Base-by-base conservation (phyloP, 371 early-diverging fungal species). In the Mortierella sp. region DNA sequence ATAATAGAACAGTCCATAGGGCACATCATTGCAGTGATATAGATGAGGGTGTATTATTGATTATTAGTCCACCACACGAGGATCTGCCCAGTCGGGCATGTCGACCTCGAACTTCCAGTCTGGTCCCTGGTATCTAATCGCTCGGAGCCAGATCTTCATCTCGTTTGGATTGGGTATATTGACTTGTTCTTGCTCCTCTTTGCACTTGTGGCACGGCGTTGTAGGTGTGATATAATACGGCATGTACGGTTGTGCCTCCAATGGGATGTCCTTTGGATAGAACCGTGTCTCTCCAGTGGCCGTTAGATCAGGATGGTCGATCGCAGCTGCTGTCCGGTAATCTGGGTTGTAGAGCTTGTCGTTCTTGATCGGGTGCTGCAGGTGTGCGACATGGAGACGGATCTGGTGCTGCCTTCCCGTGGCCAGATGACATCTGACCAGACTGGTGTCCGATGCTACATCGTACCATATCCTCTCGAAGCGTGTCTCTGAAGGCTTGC, bases 381-480 rank as follows among this genome's bases (percentile, higher is more conserved):
- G 27, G 24, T 70, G 54, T 4, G 78, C 78, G 4, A 44, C 61
- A 43, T 76, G 78, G 6, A 76, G 70, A 3, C 78, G 70, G 34
- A 76, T 76, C 51, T 76, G 78, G 23, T 76, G 78, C n/a, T 76
- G 78, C 12, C 78, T 24, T 23, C 78, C 78, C 19, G 78, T 76
- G 4, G 59, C 50, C 37, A 76, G 34, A 34, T 55, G 66, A 75
- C 78, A 76, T 9, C 58, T 39, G 39, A 76, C 70, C 9, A 76
- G 50, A 31, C 78, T 76, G 2, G 66, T 55, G 44, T 76, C 48
- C 5, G 78, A 65, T 2, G 43, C 43, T 1, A 59, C 23, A 39
- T 76, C 78, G 30, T 57, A 76, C 78, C 78, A 76, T 31, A 58
- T 56, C 34, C 78, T 47, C 27, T 61, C 61, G 19, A 76, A 70